Base-by-base conservation (phyloP, 176 grass and related monocot genomes). In the Hsuehochloa calcarea region DNA sequence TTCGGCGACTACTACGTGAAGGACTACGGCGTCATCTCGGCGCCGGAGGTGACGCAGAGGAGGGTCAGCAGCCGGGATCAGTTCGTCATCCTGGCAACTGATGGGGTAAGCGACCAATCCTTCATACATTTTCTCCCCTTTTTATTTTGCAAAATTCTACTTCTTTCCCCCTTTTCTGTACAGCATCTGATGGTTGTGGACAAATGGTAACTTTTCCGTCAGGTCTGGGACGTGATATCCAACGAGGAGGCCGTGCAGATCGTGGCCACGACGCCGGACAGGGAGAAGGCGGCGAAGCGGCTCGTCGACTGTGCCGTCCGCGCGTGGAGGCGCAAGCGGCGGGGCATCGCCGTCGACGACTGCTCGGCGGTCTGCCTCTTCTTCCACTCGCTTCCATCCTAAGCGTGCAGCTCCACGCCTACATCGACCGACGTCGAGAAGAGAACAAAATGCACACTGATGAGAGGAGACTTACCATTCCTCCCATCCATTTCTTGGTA, bases 361-460 rank as follows among this genome's bases (percentile, higher is more conserved):
- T 99, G 97, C 87, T 99, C 93, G 22, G 97, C 97, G 15, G 55
- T 99, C 43, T 99, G 97, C 85, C 90, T 99, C 80, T 96, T 96
- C 86, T 85, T 99, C 55, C 65, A 92, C 82, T 88, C 93, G 43
- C 65, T 34, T 76, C 72, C 87, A 2, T 72, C 72, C 1, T 80
- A 80, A 69, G 26, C 54, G 13, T 27, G 4, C 11, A 5, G 59
- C 37, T 65, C 35, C 73, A 45, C 84, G 77, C 47, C 72, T 12
- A 7, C n/a, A 40, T 70, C 34, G 9, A 45, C 75, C 34, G 9
- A 45, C 75, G 75, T 68, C 59, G 80, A 25, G 65, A 49, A 54
- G 55, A 19, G 17, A 69, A 45, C 31, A 11, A 66, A 5, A 66
- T 15, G 47, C 59, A 47, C 59, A 34, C 55, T 23, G 34, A 22